These are phyloP conservation scores for Russula dissimulans DNA, from an alignment of 768 basidiomycete species.

Conservation along the genomic window DNA sequence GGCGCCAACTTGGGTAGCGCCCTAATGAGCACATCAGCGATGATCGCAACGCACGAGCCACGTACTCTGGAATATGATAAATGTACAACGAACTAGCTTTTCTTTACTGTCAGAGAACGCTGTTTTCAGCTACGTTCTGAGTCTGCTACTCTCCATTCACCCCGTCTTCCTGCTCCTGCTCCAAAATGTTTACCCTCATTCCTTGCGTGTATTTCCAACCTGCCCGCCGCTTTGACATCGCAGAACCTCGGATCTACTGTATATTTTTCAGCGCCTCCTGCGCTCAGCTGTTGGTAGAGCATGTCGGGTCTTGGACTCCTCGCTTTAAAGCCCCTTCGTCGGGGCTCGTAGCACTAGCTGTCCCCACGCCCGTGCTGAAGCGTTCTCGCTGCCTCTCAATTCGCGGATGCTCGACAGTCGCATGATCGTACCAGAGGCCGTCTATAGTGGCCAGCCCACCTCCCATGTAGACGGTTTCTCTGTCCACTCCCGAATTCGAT, in stretches of 20 bases:
- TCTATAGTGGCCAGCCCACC: conserved; percentile 11
- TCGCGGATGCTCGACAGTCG: conserved; percentile 7
- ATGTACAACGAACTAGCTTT: too few relatives aligned
- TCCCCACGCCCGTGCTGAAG: neutral
- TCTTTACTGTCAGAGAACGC: too few relatives aligned
- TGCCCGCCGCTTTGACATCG: too few relatives aligned
- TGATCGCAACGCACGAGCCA: too few relatives aligned
- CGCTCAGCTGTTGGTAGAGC: neutral
- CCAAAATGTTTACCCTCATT: too few relatives aligned
- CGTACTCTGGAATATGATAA: too few relatives aligned
- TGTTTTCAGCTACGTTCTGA: too few relatives aligned
- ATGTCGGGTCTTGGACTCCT: neutral
- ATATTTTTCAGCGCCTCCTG: neutral
- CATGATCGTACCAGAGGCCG: conserved; percentile 16
- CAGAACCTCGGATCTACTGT: neutral
- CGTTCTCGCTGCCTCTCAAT: conserved; percentile 4
- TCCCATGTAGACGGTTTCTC: conserved; percentile 6
- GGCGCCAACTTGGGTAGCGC: too few relatives aligned
- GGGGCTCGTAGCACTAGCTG: neutral
- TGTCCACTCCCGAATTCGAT: neutral
- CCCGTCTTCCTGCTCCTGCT: too few relatives aligned
- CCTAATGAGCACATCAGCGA: too few relatives aligned
- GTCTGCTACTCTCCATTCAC: too few relatives aligned
- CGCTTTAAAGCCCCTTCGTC: neutral
- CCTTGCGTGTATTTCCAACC: too few relatives aligned